Evolutionary conservation across 768 basidiomycete species (phyloP), one percentile per base, ranked within the genome.

Genomic region (Pleurotus eryngii): DNA sequence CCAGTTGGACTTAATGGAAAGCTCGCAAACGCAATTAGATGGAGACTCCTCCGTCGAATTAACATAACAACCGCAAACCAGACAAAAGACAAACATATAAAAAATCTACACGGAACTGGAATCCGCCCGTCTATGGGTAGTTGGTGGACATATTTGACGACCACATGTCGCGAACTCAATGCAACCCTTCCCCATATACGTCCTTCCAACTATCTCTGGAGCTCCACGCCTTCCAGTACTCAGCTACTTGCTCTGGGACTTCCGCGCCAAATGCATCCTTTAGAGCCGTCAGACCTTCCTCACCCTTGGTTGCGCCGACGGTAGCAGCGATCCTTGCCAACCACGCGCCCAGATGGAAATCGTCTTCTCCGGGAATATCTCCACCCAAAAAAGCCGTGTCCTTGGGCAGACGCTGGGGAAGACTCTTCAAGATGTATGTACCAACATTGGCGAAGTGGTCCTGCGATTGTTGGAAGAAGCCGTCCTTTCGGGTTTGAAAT

Each of bases 1-100:
- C 60, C 79, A 81, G 26, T 66, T 82, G 60, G 87, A 87, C 66
- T 85, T 87, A 80, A 71, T 83, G 48, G 81, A 85, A 59, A 75
- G 74, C 15, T 83, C 85, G 5, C 72, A 75, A 26, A 79, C 79
- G 17, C 77, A 78, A 26, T 61, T 80, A 37, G 68, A 74, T 53
- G 55, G 61, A 40, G 43, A 58, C 46, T 64, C 57, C 14, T 65
- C 64, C 14, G 57, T 50, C 18, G 64, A 67, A 49, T 65, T 63
- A 22, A 40, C 51, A 24, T 54, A 24, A 20, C 24, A 5, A 64
- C 55, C 64, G 8, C 15, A n/a, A 37, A 9, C 30, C 30, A 35
- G 30, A 35, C 30, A 3, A 35, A 35, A 35, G 30, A 35, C 30
- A 24, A 24, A 24, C 24, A 24, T 24, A 24, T n/a, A 24, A 24